phyloP scores from a whole-genome alignment of 345 rosid species.

The Microcos paniculata region DNA sequence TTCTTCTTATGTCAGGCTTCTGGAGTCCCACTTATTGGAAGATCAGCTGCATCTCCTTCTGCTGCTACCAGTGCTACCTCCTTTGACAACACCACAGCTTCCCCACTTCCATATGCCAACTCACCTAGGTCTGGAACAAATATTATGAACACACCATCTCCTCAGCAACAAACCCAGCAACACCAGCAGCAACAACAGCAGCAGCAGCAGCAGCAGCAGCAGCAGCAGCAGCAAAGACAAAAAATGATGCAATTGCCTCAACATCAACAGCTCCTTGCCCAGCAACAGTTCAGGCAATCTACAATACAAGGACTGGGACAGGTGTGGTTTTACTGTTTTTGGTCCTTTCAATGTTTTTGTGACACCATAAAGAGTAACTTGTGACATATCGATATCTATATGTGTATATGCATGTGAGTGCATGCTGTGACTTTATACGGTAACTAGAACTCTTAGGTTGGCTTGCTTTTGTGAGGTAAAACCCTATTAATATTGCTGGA shows the following conservation, averaged over 20 bases:
- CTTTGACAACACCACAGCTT: conserved; percentile 70
- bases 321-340: conserved; percentile 33
- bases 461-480: neutral
- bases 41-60: conserved; percentile 90
- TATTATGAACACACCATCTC: conserved; percentile 83
- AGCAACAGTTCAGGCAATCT: conserved; percentile 77
- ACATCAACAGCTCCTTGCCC: conserved; percentile 77
- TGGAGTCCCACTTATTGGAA: conserved; percentile 71
- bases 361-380: neutral
- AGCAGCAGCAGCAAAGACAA: conserved; percentile 56
- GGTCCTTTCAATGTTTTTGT: neutral
- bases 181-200: conserved; percentile 65
- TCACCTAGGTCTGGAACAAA: conserved; percentile 81
- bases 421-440: neutral
- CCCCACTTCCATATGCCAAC: conserved; percentile 86
- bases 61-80: conserved; percentile 50
- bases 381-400: neutral
- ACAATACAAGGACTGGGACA: conserved; percentile 74
- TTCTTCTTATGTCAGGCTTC: conserved; percentile 39
- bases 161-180: conserved; percentile 73
- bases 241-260: conserved; percentile 75
- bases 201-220: conserved; percentile 52
- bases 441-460: neutral
- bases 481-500: neutral
- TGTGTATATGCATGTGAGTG: neutral